Percentiles rank a stretch among this genome's conserved stretches.
These are phyloP conservation scores for Haberlea rhodopensis DNA, from an alignment of 257 asterid genomes.

Conservation along the genomic window DNA sequence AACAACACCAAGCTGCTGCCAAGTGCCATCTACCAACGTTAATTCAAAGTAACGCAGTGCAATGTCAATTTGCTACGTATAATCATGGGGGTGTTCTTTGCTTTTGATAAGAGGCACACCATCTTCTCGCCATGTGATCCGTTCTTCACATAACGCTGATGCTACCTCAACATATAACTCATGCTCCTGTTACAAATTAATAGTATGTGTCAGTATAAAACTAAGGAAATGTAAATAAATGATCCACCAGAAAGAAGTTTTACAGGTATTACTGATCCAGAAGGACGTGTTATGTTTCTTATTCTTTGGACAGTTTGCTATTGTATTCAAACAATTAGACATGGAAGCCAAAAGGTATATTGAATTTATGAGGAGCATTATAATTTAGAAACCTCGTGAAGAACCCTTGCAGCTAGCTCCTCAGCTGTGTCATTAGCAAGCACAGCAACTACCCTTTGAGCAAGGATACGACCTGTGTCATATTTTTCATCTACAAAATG, in stretches of 20 bases:
- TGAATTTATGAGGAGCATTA: neutral
- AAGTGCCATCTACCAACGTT: too few relatives aligned
- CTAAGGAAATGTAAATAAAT: neutral
- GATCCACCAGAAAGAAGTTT: neutral
- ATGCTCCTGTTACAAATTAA: conserved; percentile 54
- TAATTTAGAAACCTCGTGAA: conserved; percentile 49
- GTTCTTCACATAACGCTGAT: too few relatives aligned
- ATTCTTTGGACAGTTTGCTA: neutral
- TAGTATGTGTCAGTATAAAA: neutral
- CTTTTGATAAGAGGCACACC: conserved; percentile 70
- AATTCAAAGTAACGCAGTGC: neutral
- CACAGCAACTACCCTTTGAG: too few relatives aligned
- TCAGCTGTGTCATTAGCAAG: too few relatives aligned
- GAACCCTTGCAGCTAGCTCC: conserved; percentile 75
- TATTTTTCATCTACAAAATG: conserved; percentile 75
- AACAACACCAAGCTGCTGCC: too few relatives aligned
- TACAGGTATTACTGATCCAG: neutral
- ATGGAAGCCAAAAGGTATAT: neutral
- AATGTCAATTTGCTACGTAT: conserved; percentile 20
- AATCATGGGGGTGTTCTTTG: conserved; percentile 45
- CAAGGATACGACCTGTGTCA: too few relatives aligned
- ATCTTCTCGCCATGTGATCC: conserved; percentile 69
- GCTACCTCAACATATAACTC: conserved; percentile 57
- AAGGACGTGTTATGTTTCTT: neutral
- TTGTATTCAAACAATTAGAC: neutral